phyloP scores from a whole-genome alignment of 1,284 basidiomycete genomes.

The Tilletiaria anomala region DNA sequence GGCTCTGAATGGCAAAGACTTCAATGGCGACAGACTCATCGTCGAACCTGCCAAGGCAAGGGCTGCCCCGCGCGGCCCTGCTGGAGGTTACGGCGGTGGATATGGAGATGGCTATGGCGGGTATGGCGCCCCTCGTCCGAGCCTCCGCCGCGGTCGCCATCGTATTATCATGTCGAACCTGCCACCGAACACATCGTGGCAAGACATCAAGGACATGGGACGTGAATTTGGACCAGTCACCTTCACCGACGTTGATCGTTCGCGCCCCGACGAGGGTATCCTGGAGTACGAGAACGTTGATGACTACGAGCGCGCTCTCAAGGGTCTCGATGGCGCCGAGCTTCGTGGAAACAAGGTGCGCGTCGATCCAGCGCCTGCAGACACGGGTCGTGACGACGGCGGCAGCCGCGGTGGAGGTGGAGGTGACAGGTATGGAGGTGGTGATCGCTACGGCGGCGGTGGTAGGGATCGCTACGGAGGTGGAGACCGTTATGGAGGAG shows the following conservation, averaged over 20 bases:
- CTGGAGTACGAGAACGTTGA: slow-evolving; percentile 37
- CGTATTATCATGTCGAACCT: slow-evolving; percentile 47
- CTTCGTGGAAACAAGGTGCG: slow-evolving; percentile 34
- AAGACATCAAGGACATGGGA: slow-evolving; percentile 94
- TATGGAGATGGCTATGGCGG: neutral
- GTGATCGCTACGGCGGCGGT: neutral
- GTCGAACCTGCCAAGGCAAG: slow-evolving; percentile 33
- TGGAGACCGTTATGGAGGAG: neutral
- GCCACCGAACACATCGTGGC: slow-evolving; percentile 83
- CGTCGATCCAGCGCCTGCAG: slow-evolving; percentile 11
- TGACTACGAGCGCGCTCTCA: slow-evolving; percentile 33
- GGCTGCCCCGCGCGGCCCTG: slow-evolving; percentile 7
- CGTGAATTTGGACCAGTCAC: slow-evolving; percentile 57
- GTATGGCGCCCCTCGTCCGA: no score
- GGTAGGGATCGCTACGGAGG: neutral
- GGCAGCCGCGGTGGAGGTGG: neutral
- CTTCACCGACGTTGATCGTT: slow-evolving; percentile 33
- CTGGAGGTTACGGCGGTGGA: slow-evolving; percentile 7
- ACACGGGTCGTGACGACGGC: neutral
- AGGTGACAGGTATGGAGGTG: neutral
- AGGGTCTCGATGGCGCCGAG: slow-evolving; percentile 35
- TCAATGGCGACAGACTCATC: slow-evolving; percentile 34
- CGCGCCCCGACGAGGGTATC: slow-evolving; percentile 33
- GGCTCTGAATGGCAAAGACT: slow-evolving; percentile 32
- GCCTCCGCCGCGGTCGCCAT: slow-evolving; percentile 26